Conservation (phyloP, 169 alveolate species). For the Cardiosporidium cionae region DNA sequence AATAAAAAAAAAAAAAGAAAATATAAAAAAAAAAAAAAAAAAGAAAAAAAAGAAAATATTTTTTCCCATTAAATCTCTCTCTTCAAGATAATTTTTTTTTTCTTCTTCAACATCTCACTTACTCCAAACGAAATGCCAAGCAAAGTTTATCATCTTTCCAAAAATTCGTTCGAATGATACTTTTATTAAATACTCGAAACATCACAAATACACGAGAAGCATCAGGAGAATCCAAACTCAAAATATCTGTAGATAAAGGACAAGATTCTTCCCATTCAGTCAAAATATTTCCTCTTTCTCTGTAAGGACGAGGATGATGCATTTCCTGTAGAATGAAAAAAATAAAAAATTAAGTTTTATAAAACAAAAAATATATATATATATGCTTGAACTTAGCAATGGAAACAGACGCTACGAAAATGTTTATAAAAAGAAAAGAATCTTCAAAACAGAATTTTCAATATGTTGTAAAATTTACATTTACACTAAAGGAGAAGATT, state of each 20-base stretch:
- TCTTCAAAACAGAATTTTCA: not conserved
- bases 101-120: too few species aligned
- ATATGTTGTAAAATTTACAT: not conserved
- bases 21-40: too few species aligned
- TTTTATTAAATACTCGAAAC: conserved; percentile 48
- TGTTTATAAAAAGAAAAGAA: not conserved
- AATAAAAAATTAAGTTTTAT: not conserved
- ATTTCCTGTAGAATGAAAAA: not conserved
- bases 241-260: not conserved
- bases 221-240: not conserved
- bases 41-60: too few species aligned
- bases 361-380: not conserved
- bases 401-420: not conserved
- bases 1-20: too few species aligned
- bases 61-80: too few species aligned
- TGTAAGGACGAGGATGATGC: not conserved
- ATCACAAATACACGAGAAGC: conserved; percentile 35
- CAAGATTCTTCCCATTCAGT: not conserved
- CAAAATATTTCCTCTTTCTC: not conserved
- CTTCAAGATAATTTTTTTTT: too few species aligned
- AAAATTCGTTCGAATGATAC: conserved; percentile 54
- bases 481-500: not conserved
- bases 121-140: conserved; percentile 51
- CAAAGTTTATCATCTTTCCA: conserved; percentile 45
- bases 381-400: not conserved